Conservation (phyloP, 306 rosid genomes). For the Fragaria iinumae region DNA sequence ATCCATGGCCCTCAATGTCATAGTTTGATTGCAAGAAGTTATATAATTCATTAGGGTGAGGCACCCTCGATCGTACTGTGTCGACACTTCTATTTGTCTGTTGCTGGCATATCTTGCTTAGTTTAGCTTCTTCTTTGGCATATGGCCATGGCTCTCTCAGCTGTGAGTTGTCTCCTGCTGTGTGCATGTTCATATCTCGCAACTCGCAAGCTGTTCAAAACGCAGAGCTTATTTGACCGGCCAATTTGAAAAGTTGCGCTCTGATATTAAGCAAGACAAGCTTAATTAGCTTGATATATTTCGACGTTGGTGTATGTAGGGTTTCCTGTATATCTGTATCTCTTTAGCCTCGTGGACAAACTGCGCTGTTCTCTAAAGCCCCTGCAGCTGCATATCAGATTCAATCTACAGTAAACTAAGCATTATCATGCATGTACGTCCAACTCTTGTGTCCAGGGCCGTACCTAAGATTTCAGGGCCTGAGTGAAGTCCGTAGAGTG, state of each 20-base stretch:
- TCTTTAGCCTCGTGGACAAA: not conserved
- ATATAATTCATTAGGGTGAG: not conserved
- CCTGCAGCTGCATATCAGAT: not conserved
- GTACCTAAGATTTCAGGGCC: too few species aligned
- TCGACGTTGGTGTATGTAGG: conserved; percentile 10
- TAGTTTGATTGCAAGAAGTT: conserved; percentile 23
- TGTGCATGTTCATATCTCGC: not conserved
- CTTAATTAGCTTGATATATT: not conserved
- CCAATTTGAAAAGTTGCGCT: not conserved
- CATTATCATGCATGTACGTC: not conserved
- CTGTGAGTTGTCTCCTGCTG: conserved; percentile 33
- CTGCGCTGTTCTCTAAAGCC: not conserved
- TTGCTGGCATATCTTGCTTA: not conserved
- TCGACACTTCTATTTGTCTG: conserved; percentile 27
- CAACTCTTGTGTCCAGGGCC: not conserved
- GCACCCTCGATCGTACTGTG: not conserved
- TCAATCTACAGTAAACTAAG: not conserved
- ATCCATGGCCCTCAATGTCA: not conserved
- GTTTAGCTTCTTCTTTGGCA: conserved; percentile 8
- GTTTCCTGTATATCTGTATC: not conserved
- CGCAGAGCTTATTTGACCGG: not conserved
- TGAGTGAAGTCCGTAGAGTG: too few species aligned
- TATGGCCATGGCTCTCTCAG: conserved; percentile 27
- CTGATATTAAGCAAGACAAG: not conserved
- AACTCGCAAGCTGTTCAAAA: conserved; percentile 19